Base-by-base conservation (phyloP, 495 filamentous ascomycete genomes). In the Hypoxylon rickii region DNA sequence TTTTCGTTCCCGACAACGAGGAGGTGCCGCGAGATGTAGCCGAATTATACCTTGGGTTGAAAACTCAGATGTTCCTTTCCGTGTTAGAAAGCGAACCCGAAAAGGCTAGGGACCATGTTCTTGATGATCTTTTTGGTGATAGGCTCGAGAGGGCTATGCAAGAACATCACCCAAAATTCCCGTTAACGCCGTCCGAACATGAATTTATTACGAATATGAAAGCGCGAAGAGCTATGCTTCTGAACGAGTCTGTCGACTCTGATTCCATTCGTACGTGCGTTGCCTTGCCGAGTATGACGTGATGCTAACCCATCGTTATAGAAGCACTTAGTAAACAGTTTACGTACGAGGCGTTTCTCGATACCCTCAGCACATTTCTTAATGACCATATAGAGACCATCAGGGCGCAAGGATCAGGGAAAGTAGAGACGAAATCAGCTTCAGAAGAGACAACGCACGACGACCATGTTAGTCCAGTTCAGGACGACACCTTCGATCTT, bases 41-140 rank as follows among this genome's bases (percentile, higher is more conserved):
- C 10, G 81, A 86, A 19, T 59, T 96, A 19, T 89, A 89, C 57
- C 75, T 96, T 13, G 87, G 90, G 48, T 76, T 96, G 13, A 96
- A 96, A 68, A 96, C 92, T 1, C 89, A 95, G 53, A 84, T 92
- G 55, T 86, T 96, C 44, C 85, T 87, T 2, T 83, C 88, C 2
- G 79, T 90, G 62, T 65, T 73, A 13, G 69, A 75, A 37, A 76
- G 80, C 34, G 85, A 82, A 44, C 80, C 82, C 15, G 82, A 89
- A 32, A 81, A 80, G 15, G 77, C 82, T 2, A 82, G 80, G 39
- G 84, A 86, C 3, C 86, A 87, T 26, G 76, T 90, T 3, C 65
- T 96, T 7, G 85, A 87, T 24, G 80, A 87, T 45, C 68, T 95
- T 0, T 96, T 96, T 63, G 88, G 90, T 0, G 72, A 76, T 3